phyloP scores from a whole-genome alignment of 306 rosid species.

The Acacia crassicarpa region DNA sequence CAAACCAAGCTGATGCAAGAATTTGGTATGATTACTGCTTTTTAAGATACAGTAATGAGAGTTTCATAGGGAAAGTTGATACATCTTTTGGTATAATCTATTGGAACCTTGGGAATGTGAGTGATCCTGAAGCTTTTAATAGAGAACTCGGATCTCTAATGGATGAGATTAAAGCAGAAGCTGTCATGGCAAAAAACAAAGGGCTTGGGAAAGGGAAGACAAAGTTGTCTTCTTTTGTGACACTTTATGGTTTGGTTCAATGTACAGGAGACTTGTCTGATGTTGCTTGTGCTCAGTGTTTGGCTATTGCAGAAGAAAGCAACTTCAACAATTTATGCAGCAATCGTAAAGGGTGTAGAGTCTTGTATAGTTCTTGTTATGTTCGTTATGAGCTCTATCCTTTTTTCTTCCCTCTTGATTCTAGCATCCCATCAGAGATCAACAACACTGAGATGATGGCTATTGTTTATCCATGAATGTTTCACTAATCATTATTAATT shows the following conservation, averaged over 20 bases:
- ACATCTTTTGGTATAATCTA: constrained; percentile 57
- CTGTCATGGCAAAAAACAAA: constrained; percentile 30
- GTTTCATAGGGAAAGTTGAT: constrained; percentile 52
- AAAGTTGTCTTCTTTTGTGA: constrained; percentile 42
- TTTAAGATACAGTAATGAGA: constrained; percentile 44
- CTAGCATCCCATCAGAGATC: constrained; percentile 22
- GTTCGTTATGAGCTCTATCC: constrained; percentile 71
- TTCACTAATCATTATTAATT: neutral
- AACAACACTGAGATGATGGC: constrained; percentile 30
- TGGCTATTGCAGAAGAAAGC: constrained; percentile 61
- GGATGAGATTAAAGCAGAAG: constrained; percentile 42
- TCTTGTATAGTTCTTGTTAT: constrained; percentile 67
- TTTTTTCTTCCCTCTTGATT: constrained; percentile 61
- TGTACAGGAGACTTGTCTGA: constrained; percentile 69
- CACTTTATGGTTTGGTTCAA: constrained; percentile 66
- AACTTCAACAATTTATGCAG: constrained; percentile 43
- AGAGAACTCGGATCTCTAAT: constrained; percentile 43
- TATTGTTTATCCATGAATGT: constrained; percentile 34
- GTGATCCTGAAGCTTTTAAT: constrained; percentile 55
- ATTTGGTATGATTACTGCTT: constrained; percentile 75
- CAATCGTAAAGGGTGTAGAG: constrained; percentile 56
- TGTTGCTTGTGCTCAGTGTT: constrained; percentile 58
- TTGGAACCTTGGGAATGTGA: constrained; percentile 49
- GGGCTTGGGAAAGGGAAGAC: constrained; percentile 70
- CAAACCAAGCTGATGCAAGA: constrained; percentile 53